Conservation (phyloP, 495 filamentous ascomycete genomes). For the Barbatosphaeria neglecta region DNA sequence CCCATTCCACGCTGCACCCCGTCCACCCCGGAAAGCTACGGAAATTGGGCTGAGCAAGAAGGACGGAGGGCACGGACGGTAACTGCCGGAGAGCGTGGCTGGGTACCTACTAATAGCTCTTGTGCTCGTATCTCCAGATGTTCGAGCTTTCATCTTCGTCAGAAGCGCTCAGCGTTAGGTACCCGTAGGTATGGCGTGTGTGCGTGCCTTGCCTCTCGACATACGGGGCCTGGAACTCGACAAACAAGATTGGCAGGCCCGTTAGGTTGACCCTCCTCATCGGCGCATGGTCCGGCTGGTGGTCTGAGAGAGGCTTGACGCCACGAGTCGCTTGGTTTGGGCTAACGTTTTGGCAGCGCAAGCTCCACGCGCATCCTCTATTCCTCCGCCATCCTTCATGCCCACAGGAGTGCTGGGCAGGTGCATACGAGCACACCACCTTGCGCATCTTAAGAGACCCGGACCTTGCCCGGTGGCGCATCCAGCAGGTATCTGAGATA, state of each 20-base stretch:
- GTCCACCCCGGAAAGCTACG: neutral
- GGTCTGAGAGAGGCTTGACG: neutral
- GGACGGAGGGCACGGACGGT: neutral
- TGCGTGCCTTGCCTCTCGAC: too few species aligned
- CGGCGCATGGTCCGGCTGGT: neutral
- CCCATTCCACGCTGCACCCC: neutral
- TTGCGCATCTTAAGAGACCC: neutral
- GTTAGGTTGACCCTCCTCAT: neutral
- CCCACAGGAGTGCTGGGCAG: too few species aligned
- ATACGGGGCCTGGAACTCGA: neutral
- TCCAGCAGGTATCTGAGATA: too few species aligned
- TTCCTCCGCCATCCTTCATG: neutral
- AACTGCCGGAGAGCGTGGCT: neutral
- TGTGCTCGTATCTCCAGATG: too few species aligned
- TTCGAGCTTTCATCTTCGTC: neutral
- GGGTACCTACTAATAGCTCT: too few species aligned
- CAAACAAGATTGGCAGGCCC: neutral
- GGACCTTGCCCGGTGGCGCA: too few species aligned
- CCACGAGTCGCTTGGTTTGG: neutral
- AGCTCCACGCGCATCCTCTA: neutral
- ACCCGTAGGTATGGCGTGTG: neutral
- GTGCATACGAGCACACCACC: neutral
- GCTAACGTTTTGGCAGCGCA: neutral
- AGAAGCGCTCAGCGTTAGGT: neutral
- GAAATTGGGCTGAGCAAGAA: conserved; percentile 1